These are phyloP conservation scores for Alternaria sp. DNA, from an alignment of 2,329 filamentous ascomycete species.

Conservation along the genomic window DNA sequence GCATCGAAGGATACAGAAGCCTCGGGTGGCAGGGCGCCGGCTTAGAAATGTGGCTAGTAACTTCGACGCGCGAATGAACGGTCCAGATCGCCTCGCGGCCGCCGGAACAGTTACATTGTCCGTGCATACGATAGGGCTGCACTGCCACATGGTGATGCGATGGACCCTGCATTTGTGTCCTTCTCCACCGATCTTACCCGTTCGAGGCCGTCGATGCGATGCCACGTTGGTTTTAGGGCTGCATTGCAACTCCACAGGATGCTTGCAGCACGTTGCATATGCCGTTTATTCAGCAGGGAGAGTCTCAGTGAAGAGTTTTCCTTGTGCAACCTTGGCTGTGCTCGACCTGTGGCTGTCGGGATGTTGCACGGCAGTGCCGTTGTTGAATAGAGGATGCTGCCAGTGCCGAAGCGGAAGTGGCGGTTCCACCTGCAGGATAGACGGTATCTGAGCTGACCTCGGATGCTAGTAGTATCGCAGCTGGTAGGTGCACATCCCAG, in stretches of 20 bases:
- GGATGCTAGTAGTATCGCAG: background rate
- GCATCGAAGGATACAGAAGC: background rate
- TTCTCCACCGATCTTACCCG: slow-evolving; percentile 9
- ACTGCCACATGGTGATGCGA: slow-evolving; percentile 19
- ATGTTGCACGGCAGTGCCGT: slow-evolving; percentile 4
- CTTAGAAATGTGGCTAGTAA: slow-evolving; percentile 33
- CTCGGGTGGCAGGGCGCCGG: slow-evolving; percentile 9
- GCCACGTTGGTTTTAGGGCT: slow-evolving; percentile 16
- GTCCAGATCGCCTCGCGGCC: slow-evolving; percentile 21
- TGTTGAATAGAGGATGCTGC: background rate
- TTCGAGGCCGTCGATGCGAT: slow-evolving; percentile 17
- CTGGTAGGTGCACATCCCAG: slow-evolving; percentile 4
- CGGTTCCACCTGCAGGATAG: slow-evolving; percentile 12
- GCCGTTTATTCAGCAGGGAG: slow-evolving; percentile 7
- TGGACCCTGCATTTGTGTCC: slow-evolving; percentile 19
- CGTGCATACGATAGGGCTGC: slow-evolving; percentile 28
- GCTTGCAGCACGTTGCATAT: slow-evolving; percentile 16
- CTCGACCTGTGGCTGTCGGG: background rate
- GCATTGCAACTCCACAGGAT: slow-evolving; percentile 5
- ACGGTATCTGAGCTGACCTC: background rate
- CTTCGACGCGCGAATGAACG: slow-evolving; percentile 14
- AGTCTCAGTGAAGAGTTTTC: slow-evolving; percentile 21
- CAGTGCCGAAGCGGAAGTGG: slow-evolving; percentile 4
- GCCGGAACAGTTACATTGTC: slow-evolving; percentile 19
- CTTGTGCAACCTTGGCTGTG: slow-evolving; percentile 5